Evolutionary conservation across 306 rosid genomes (phyloP).

Genomic region (Hippophae rhamnoides): DNA sequence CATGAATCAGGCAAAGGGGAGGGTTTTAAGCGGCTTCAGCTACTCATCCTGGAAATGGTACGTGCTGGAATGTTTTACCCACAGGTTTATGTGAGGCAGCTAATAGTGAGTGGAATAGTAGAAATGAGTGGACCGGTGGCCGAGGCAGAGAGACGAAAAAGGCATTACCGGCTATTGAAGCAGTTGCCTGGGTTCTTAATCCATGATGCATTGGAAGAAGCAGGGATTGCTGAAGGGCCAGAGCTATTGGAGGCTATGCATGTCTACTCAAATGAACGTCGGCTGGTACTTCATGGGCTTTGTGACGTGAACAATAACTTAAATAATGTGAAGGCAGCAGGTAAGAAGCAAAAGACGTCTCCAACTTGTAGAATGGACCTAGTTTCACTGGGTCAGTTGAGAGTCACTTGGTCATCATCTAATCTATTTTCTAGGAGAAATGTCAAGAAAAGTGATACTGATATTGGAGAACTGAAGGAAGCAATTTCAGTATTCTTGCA

Average conservation of each 20-base stretch:
- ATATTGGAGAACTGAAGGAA: constrained; percentile 64
- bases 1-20: constrained; percentile 72
- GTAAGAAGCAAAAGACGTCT: constrained; percentile 34
- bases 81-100: constrained; percentile 83
- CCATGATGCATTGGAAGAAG: constrained; percentile 56
- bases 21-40: constrained; percentile 67
- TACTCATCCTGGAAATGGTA: constrained; percentile 70
- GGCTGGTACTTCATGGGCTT: constrained; percentile 52
- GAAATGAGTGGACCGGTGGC: constrained; percentile 43
- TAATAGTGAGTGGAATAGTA: constrained; percentile 84
- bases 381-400: constrained; percentile 37
- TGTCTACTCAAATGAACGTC: constrained; percentile 67
- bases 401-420: constrained; percentile 25
- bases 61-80: constrained; percentile 78
- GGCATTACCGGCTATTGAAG: constrained; percentile 65
- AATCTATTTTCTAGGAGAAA: constrained; percentile 31
- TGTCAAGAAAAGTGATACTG: constrained; percentile 32
- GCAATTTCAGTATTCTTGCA: constrained; percentile 53
- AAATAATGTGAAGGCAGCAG: constrained; percentile 20
- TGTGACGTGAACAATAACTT: constrained; percentile 26
- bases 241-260: constrained; percentile 54
- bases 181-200: constrained; percentile 58
- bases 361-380: constrained; percentile 39
- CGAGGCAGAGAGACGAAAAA: constrained; percentile 50
- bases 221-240: constrained; percentile 48